Evolutionary conservation across 257 asterid genomes (phyloP), one percentile per base, ranked within the genome.

Genomic region (Nicotiana tabacum): DNA sequence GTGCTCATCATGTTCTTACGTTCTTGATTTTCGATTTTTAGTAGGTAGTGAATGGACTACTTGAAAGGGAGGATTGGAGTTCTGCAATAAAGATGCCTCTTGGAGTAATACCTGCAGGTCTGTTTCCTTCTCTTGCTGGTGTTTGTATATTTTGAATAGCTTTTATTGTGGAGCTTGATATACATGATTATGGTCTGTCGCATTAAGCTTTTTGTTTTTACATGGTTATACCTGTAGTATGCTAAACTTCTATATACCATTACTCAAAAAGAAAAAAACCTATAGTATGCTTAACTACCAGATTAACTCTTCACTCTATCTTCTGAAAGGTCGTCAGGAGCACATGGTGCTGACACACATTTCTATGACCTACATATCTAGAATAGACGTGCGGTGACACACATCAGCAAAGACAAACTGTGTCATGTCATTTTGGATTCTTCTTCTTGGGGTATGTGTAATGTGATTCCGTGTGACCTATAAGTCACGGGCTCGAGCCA

Each of bases 41-140:
- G 91, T 92, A 96, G 99, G 98, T 94, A 77, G 87, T 96, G 65
- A 96, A 94, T 86, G 99, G 99, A 87, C 90, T 96, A 90, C 99
- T 96, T 33, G 84, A 83, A 77, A 90, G 99, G 94, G 90, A 90
- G 90, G 99, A 96, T 68, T 96, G 99, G 99, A 81, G 83, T 1
- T 85, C 85, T 39, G 98, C 98, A 65, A 92, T 94, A 77, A 89
- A 27, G 89, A 94, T 84, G 81, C 97, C 99, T 84, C 92, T 96
- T 69, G 99, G 98, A 77, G 90, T 88, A 81, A 92, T 96, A 67
- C 99, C 99, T 79, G 99, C 98, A 90, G 98, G 99, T 96, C 68
- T 51, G 82, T 58, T 69, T 82, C 58, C 43, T 77, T 53, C 56
- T 16, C 33, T 82, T 65, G 4, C 43, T 3, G 27, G 43, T 48